A percentile compares a stretch with the other conserved stretches of the same genome.
These are phyloP conservation scores for Trapa bicornis DNA, from an alignment of 345 rosid species.

Conservation along the genomic window DNA sequence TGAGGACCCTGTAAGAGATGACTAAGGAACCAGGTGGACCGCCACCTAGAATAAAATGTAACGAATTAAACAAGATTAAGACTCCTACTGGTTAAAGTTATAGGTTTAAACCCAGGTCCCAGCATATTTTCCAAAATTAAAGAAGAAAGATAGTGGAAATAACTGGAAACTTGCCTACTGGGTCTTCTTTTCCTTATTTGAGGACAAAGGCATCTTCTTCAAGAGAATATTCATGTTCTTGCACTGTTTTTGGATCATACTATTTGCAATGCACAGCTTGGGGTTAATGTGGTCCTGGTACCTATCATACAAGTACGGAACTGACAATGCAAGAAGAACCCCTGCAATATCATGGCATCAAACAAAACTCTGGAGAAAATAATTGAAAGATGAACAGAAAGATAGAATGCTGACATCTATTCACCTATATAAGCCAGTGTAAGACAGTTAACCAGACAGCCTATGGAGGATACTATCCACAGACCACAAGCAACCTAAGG, in stretches of 20 bases:
- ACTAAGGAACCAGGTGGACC: background rate
- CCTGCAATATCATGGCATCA: conserved; percentile 24
- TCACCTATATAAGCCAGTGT: conserved; percentile 77
- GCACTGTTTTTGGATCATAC: conserved; percentile 38
- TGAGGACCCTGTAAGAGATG: background rate
- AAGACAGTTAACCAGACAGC: conserved; percentile 61
- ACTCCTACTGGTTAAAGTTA: background rate
- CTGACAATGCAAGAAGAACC: conserved; percentile 56
- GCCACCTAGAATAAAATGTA: background rate
- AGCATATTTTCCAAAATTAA: background rate
- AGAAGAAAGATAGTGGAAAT: background rate
- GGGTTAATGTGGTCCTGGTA: conserved; percentile 54
- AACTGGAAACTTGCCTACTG: conserved; percentile 35
- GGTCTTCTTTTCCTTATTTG: conserved; percentile 55
- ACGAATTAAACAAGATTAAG: background rate
- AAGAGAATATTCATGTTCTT: conserved; percentile 39
- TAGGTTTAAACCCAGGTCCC: background rate
- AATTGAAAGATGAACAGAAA: background rate
- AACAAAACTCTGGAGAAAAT: background rate
- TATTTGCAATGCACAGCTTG: conserved; percentile 29
- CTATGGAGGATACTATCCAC: conserved; percentile 47
- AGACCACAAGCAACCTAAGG: conserved; percentile 44
- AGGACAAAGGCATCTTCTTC: conserved; percentile 35
- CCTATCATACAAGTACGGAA: conserved; percentile 59
- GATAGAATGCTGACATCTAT: conserved; percentile 4